phyloP scores from a whole-genome alignment of 352 stramenopile genomes.

The Pythium biforme region DNA sequence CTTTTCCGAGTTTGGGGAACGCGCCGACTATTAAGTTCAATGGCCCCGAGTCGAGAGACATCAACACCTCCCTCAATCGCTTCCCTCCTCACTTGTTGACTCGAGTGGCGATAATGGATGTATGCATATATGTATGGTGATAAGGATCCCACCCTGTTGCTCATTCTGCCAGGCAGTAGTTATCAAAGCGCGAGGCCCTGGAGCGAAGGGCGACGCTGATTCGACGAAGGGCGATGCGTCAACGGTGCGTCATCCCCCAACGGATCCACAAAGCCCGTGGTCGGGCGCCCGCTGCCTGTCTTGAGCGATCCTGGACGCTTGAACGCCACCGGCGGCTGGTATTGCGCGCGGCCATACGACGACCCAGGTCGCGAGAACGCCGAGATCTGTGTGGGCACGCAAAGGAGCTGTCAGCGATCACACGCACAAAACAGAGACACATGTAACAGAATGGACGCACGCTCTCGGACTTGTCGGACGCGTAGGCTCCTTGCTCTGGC shows the following conservation, averaged over 20 bases:
- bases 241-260: conserved; percentile 47
- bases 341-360: conserved; percentile 63
- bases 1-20: conserved; percentile 74
- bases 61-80: background rate
- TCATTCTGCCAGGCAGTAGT: background rate
- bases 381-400: conserved; percentile 46
- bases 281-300: conserved; percentile 43
- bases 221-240: conserved; percentile 35
- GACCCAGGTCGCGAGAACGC: conserved; percentile 75
- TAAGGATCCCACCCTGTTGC: background rate
- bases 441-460: conserved; percentile 24
- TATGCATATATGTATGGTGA: background rate
- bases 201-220: conserved; percentile 58
- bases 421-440: background rate
- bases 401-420: background rate
- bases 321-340: conserved; percentile 41
- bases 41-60: background rate
- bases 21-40: conserved; percentile 43
- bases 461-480: conserved; percentile 49
- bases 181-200: conserved; percentile 51
- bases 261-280: conserved; percentile 55
- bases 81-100: background rate
- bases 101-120: conserved; percentile 2
- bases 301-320: conserved; percentile 49
- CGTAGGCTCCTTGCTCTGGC: conserved; percentile 25